phyloP scores from a whole-genome alignment of 768 basidiomycete genomes.

The Clavaria fumosa region DNA sequence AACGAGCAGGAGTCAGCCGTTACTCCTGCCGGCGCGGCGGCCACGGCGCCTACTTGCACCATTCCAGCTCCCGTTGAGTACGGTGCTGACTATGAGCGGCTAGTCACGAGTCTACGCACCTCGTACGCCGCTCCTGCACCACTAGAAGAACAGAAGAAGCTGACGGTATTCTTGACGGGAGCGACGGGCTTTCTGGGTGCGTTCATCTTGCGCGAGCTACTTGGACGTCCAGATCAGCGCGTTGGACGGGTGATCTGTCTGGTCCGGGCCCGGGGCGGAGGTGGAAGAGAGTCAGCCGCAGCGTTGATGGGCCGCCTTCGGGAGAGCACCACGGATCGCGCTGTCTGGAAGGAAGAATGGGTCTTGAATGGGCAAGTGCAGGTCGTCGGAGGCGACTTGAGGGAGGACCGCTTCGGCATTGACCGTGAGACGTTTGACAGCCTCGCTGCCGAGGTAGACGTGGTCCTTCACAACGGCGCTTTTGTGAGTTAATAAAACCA shows the following conservation, averaged over 20 bases:
- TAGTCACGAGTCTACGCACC: constrained; percentile 40
- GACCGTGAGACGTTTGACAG: constrained; percentile 45
- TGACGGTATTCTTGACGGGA: constrained; percentile 90
- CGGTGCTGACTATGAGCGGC: constrained; percentile 55
- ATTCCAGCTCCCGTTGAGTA: constrained; percentile 39
- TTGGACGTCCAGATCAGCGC: constrained; percentile 33
- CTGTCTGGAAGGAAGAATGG: constrained; percentile 86
- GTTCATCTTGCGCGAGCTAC: constrained; percentile 72
- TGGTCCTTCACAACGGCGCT: constrained; percentile 91
- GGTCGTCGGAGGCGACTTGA: constrained; percentile 75
- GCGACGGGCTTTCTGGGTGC: constrained; percentile 96
- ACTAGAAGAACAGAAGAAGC: constrained; percentile 34
- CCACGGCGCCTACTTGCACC: neutral
- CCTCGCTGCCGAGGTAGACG: constrained; percentile 60
- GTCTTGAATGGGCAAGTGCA: constrained; percentile 48
- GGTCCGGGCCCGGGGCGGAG: constrained; percentile 71
- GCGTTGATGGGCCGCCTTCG: constrained; percentile 58
- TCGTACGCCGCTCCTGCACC: constrained; percentile 47
- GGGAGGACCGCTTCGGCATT: constrained; percentile 61
- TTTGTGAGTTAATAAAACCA: constrained; percentile 38
- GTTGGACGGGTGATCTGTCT: constrained; percentile 85
- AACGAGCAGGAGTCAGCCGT: constrained; percentile 9
- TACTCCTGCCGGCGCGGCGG: constrained; percentile 3
- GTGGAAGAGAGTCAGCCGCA: constrained; percentile 35
- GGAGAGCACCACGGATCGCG: constrained; percentile 59